Evolutionary conservation across 139 green algal species (phyloP).

Genomic region (Chlorella sp.): DNA sequence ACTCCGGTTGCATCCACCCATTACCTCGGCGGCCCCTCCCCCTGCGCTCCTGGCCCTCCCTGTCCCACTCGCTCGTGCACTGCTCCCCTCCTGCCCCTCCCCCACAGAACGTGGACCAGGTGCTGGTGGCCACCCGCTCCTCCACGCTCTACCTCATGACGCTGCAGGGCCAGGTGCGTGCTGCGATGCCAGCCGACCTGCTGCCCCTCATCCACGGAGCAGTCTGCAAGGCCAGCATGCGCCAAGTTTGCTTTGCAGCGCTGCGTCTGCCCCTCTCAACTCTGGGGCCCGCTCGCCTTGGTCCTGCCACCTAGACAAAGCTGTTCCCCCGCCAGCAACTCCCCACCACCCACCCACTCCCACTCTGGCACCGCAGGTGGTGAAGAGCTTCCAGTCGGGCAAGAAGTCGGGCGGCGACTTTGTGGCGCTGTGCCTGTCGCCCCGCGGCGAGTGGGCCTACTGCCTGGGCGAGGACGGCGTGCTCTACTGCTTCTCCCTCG

Average conservation of each 20-base stretch:
- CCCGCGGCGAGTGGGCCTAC: conserved; percentile 91
- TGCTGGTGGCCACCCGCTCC: conserved; percentile 86
- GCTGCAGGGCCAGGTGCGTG: conserved; percentile 65
- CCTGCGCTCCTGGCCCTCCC: too few species aligned
- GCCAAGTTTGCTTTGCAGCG: neutral
- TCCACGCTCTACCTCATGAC: conserved; percentile 88
- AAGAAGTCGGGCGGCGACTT: conserved; percentile 38
- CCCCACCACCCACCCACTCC: neutral
- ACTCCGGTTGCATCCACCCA: too few species aligned
- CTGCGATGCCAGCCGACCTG: neutral
- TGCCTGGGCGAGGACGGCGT: conserved; percentile 86
- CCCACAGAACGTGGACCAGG: conserved; percentile 80
- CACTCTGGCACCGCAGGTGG: conserved; percentile 40
- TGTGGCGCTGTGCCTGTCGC: conserved; percentile 60
- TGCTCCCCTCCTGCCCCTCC: too few species aligned
- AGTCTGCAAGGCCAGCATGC: too few species aligned
- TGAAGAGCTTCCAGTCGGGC: conserved; percentile 76
- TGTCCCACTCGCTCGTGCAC: too few species aligned
- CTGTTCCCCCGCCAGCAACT: neutral
- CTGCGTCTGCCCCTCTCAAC: neutral
- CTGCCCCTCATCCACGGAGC: too few species aligned
- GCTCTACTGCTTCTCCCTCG: conserved; percentile 81
- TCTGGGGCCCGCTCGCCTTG: neutral
- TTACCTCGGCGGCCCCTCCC: too few species aligned
- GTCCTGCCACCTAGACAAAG: too few species aligned